Evolutionary conservation across 108 stramenopile species (phyloP).

Genomic region (Cyclostephanos invisitatus): DNA sequence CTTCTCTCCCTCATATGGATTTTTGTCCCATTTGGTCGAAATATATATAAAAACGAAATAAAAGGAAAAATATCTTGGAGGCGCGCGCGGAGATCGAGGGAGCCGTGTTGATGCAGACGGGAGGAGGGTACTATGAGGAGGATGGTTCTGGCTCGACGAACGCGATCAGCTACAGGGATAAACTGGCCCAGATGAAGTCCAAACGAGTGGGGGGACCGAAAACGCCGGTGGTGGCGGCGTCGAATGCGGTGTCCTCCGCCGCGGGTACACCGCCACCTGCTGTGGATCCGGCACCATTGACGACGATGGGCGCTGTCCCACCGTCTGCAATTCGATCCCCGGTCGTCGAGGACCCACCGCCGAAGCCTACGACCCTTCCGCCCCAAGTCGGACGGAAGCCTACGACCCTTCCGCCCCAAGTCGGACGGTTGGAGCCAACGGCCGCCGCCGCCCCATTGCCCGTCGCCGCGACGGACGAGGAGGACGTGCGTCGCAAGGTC

Average conservation of each 20-base stretch:
- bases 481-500: slow-evolving; percentile 51
- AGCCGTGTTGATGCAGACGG: slow-evolving; percentile 30
- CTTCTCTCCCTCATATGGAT: neutral
- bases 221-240: slow-evolving; percentile 12
- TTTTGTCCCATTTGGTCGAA: neutral
- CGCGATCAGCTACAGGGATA: slow-evolving; percentile 31
- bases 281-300: neutral
- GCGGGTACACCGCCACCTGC: neutral
- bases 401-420: neutral
- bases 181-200: slow-evolving; percentile 69
- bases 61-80: slow-evolving; percentile 22
- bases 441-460: neutral
- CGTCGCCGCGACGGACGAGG: slow-evolving; percentile 34
- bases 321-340: neutral
- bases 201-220: slow-evolving; percentile 19
- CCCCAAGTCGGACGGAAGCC: neutral
- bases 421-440: neutral
- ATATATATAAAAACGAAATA: neutral
- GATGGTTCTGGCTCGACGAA: neutral
- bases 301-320: no score
- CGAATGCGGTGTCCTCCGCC: neutral
- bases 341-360: slow-evolving; percentile 11
- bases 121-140: slow-evolving; percentile 4
- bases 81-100: slow-evolving; percentile 34
- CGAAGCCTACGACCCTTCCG: neutral